Evolutionary conservation across 768 basidiomycete genomes (phyloP), one percentile per base, ranked within the genome.

Genomic region (Pulveroboletus sp.): DNA sequence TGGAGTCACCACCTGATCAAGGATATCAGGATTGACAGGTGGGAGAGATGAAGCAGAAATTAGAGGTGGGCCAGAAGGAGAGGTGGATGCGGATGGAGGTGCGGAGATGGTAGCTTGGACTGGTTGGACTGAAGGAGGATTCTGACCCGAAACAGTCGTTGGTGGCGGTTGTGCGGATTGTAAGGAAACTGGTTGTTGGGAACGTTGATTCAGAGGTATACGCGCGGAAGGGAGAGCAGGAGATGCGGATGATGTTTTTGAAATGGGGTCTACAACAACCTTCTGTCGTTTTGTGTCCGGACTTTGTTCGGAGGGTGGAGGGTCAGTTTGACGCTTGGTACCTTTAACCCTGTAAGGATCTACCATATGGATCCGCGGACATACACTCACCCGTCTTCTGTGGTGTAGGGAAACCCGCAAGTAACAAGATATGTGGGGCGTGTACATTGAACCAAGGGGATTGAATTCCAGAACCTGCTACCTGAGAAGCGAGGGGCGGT

Each of bases 381-480:
- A 12, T 73, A 60, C 40, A n/a, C 75, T 62, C 58, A 72, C 55
- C 49, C 47, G 51, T 51, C 56, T 63, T 65, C 58, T 50, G 63
- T 27, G 69, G 55, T 0, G 53, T n/a, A 23, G 81, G 64, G 47
- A 79, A 78, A 6, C 81, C 76, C 31, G 75, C 67, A 0, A 86
- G 65, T 6, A 74, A 66, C 12, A 85, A 51, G 5, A 61, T 53
- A 59, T 84, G 78, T 0, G 70, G 65, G 1, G 75, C 45, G 11
- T 71, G 72, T 10, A 81, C 74, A 17, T 67, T 51, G 60, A 85
- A 87, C 81, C 83, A 87, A 4, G 81, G 78, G 1, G 64, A 60
- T 37, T 78, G 74, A 6, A 59, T 51, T 10, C 61, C 48, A 4
- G 69, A 57, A 29, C 68, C 58, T 11, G 73, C 66, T 33, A 69